Base-by-base conservation (phyloP, 1,284 basidiomycete species). In the Flammula alnicola region DNA sequence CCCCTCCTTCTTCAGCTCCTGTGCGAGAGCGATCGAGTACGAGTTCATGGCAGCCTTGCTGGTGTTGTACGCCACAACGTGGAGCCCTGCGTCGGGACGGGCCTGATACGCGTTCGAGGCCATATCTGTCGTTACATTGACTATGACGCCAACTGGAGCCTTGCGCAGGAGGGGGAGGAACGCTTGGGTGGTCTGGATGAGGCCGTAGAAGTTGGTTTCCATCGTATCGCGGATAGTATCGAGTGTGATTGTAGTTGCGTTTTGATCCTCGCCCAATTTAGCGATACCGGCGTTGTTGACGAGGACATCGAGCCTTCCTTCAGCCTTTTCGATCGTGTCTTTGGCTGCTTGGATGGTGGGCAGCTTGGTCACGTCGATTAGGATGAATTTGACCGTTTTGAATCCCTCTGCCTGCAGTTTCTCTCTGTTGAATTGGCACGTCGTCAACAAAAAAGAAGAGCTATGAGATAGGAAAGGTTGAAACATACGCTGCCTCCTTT, bases 31-130 rank as follows among this genome's bases (percentile, higher is more conserved):
- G 64, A 95, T 91, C 0, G 93, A 93, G 61, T 90, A 78, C 26
- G 83, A 85, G 73, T 94, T 95, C 56, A 93, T 84, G 5, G 89
- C 93, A 0, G 93, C 91, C 68, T 96, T 95, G 54, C 87, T 86
- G 1, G 72, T 66, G 39, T 71, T 70, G 43, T 73, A 73, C 1
- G 68, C 70, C 23, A 66, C 65, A 12, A 63, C 36, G 45, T 71
- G 67, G 10, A 62, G 57, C 5, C 36, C 7, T 2, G 58, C 52
- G 32, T 63, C 49, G 11, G 61, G 61, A n/a, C 54, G 55, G 16
- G 69, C 60, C 47, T 66, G 65, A 23, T 49, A 41, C 1, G 61
- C 53, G 51, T 94, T 94, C 49, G 87, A 86, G 1, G 91, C 68
- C 73, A 77, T 74, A 55, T 72, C 71, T 7, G 65, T 69, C 26